phyloP scores from a whole-genome alignment of 495 filamentous ascomycete genomes.

The Talaromyces ruber region DNA sequence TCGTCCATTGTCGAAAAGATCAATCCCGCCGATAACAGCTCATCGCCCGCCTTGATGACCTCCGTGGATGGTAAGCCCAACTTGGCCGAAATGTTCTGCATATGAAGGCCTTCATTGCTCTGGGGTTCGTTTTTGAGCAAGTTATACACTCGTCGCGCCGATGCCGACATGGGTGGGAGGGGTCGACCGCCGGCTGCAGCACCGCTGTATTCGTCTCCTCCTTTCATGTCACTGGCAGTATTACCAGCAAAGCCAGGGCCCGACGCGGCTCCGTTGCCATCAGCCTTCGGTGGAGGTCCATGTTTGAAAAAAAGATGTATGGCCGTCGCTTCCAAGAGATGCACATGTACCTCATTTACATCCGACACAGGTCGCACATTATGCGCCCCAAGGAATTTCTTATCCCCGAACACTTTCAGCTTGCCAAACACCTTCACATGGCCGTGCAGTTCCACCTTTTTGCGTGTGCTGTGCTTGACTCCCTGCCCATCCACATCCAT shows the following conservation, averaged over 20 bases:
- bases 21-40: slow-evolving; percentile 61
- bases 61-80: slow-evolving; percentile 56
- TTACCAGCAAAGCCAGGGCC: slow-evolving; percentile 15
- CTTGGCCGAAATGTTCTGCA: slow-evolving; percentile 60
- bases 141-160: slow-evolving; percentile 60
- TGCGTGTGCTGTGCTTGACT: slow-evolving; percentile 21
- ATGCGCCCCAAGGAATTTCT: slow-evolving; percentile 72
- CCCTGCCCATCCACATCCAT: slow-evolving; percentile 35
- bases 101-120: slow-evolving; percentile 71
- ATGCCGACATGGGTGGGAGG: slow-evolving; percentile 41
- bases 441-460: slow-evolving; percentile 51
- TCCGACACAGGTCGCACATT: slow-evolving; percentile 69
- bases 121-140: slow-evolving; percentile 53
- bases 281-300: slow-evolving; percentile 46
- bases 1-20: slow-evolving; percentile 93
- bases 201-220: slow-evolving; percentile 26
- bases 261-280: slow-evolving; percentile 11
- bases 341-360: slow-evolving; percentile 85
- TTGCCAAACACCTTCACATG: slow-evolving; percentile 80
- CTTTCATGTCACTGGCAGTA: slow-evolving; percentile 27
- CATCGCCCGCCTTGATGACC: slow-evolving; percentile 66
- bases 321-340: slow-evolving; percentile 79
- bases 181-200: slow-evolving; percentile 11
- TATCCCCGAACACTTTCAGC: slow-evolving; percentile 68
- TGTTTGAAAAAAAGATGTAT: slow-evolving; percentile 80